Percentiles rank a stretch among this genome's conserved stretches.
phyloP scores from a whole-genome alignment of 2,329 filamentous ascomycete genomes.

The Monilinia fructigena region DNA sequence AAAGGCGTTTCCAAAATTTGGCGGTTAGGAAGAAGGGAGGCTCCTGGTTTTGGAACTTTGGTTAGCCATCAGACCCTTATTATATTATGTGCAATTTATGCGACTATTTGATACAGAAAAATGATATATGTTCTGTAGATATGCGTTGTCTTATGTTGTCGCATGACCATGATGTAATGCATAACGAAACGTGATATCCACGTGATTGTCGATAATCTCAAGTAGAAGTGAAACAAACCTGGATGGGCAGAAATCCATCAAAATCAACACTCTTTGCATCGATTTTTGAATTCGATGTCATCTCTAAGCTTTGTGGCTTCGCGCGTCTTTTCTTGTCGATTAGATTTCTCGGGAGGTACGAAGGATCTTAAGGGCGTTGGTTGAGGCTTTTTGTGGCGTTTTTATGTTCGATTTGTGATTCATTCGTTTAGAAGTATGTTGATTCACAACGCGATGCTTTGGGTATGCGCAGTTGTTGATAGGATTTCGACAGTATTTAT shows the following conservation, averaged over 20 bases:
- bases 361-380: not conserved
- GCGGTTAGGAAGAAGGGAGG: conserved; percentile 29
- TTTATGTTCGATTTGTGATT: not conserved
- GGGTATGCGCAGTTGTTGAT: not conserved
- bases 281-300: not conserved
- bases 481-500: not conserved
- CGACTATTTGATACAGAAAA: not conserved
- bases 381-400: not conserved
- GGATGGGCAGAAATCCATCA: not conserved
- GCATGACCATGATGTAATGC: not conserved
- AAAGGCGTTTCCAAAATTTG: conserved; percentile 36
- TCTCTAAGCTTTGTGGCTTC: not conserved
- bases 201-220: not conserved
- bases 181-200: not conserved
- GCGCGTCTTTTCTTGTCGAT: not conserved
- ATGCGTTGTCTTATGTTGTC: not conserved
- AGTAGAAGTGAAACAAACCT: not conserved
- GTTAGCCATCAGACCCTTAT: not conserved
- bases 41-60: conserved; percentile 8
- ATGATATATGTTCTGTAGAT: not conserved
- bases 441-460: not conserved
- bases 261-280: not conserved
- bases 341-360: not conserved
- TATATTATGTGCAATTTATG: not conserved
- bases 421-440: not conserved